Evolutionary conservation across 371 early-diverging fungal species (phyloP).

Genomic region (Mortierella sp.): DNA sequence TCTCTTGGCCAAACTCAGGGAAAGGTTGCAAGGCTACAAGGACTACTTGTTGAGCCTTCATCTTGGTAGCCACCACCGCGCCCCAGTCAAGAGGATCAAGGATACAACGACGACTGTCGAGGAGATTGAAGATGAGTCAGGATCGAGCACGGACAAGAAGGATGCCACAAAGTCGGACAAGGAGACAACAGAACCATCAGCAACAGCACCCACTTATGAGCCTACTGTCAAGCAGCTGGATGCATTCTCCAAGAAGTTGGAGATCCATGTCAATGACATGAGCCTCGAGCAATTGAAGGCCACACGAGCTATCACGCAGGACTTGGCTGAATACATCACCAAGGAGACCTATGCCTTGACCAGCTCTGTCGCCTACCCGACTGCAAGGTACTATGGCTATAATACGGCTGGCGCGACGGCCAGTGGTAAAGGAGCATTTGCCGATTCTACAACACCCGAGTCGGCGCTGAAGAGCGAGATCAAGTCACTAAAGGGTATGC

Average conservation of each 20-base stretch:
- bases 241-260: conserved; percentile 34
- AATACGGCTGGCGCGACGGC: conserved; percentile 38
- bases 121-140: conserved; percentile 22
- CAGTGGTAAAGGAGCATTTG: conserved; percentile 35
- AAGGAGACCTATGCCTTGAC: conserved; percentile 52
- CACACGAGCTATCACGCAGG: conserved; percentile 41
- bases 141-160: background rate
- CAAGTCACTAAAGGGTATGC: conserved; percentile 53
- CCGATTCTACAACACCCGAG: conserved; percentile 39
- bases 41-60: conserved; percentile 33
- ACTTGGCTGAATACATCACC: conserved; percentile 52
- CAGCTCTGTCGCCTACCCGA: conserved; percentile 46
- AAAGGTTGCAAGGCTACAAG: conserved; percentile 39
- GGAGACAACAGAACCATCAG: conserved; percentile 2
- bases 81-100: conserved; percentile 23
- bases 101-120: conserved; percentile 37
- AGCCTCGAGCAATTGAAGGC: conserved; percentile 50
- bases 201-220: background rate
- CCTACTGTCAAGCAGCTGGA: conserved; percentile 48
- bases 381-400: conserved; percentile 48
- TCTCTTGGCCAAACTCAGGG: conserved; percentile 50
- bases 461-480: conserved; percentile 52
- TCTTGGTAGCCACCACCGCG: conserved; percentile 32
- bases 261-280: conserved; percentile 27
- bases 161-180: background rate